Percentiles rank a stretch among this genome's conserved stretches.
phyloP scores from a whole-genome alignment of 2,329 filamentous ascomycete species.

The Aquanectria penicillioides region DNA sequence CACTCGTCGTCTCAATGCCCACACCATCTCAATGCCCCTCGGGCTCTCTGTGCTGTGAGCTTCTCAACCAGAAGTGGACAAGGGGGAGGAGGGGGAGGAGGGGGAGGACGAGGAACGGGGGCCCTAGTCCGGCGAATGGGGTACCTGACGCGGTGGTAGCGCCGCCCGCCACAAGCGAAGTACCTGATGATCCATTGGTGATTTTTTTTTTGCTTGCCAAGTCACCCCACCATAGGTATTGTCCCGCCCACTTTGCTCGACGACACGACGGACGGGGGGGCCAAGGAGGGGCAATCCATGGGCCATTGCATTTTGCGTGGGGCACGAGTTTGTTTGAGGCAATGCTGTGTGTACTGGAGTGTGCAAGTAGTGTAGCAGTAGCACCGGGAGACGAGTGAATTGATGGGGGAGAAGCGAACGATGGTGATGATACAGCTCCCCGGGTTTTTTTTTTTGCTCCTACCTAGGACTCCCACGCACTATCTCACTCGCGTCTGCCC shows the following conservation, averaged over 20 bases:
- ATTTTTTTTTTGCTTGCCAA: not conserved
- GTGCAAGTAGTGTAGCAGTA: no score
- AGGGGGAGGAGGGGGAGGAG: not conserved
- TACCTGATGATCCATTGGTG: not conserved
- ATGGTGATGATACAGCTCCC: not conserved
- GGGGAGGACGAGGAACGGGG: not conserved
- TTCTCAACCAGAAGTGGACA: not conserved
- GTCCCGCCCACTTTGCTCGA: constrained; percentile 18
- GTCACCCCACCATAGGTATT: constrained; percentile 20
- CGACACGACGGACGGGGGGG: constrained; percentile 2
- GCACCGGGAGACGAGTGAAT: not conserved
- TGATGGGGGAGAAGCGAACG: not conserved
- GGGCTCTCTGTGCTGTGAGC: constrained; percentile 1
- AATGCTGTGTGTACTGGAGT: no score
- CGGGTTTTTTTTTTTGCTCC: no score
- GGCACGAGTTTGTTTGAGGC: constrained; percentile 2
- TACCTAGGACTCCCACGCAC: no score
- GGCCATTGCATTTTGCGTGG: constrained; percentile 11
- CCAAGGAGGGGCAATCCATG: constrained; percentile 24
- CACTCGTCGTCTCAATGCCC: not conserved
- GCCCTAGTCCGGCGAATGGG: not conserved
- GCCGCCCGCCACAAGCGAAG: not conserved
- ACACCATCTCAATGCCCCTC: not conserved
- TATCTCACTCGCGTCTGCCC: no score
- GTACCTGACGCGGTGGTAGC: constrained; percentile 15